Evolutionary conservation across 2,329 filamentous ascomycete genomes (phyloP), one percentile per base, ranked within the genome.

Genomic region (Trichophyton schoenleinii): DNA sequence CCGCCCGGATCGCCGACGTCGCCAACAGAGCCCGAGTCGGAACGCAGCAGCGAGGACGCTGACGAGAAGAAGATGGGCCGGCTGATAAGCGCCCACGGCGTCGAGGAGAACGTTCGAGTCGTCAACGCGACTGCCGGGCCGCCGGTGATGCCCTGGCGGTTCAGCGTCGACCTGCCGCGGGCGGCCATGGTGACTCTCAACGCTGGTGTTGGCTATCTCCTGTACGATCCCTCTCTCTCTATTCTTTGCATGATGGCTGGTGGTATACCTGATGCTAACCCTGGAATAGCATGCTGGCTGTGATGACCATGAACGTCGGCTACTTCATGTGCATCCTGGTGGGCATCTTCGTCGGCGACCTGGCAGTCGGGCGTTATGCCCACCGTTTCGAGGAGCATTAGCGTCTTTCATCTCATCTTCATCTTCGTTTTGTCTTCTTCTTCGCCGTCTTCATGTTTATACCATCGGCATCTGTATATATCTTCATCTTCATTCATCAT

Each of bases 281-380:
- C 20, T 9, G 58, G 18, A 31, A 42, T 67, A 96, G 91, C 63
- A 96, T 96, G 91, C 77, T 96, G 75, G 89, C 88, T 13, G 87
- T 95, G 70, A 96, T 94, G 89, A 91, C 88, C 0, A 84, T 89
- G 78, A 94, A 94, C 68, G 82, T 92, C 15, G 89, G 89, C 11
- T 94, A 94, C 71, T 92, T 92, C 72, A 74, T 90, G 60, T 91
- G 88, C 0, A 81, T 91, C n/a, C 79, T 95, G 9, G 86, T 79
- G 3, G 87, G 87, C 13, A 82, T 87, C 1, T 96, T 97, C 70
- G 70, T 95, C n/a, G 92, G 92, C 25, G 94, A 94, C 71, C 75
- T 97, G 49, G 81, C 83, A 0, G 81, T 94, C 63, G 90, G 91
- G 34, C 83, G 91, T 65, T 94, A 85, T 68, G 78, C 77, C 31